A percentile compares a stretch with the other conserved stretches of the same genome.
phyloP scores from a whole-genome alignment of 352 stramenopile genomes.

The Phytopythium litorale region DNA sequence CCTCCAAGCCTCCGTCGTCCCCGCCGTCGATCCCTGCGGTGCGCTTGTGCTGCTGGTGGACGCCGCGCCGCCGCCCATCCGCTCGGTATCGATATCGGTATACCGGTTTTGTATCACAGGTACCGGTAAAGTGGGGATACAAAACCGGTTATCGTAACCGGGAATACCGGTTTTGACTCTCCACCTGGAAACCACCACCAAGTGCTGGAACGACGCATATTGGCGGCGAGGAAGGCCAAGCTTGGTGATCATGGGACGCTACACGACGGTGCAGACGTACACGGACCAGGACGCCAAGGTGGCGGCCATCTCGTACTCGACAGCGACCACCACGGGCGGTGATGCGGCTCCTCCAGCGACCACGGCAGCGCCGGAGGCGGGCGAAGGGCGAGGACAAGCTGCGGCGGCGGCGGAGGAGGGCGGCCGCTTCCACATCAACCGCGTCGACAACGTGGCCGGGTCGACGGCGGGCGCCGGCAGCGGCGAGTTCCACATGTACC shows the following conservation, averaged over 20 bases:
- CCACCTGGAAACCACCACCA: too few species aligned
- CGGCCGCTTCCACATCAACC: constrained; percentile 47
- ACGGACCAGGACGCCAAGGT: constrained; percentile 76
- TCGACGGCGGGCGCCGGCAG: constrained; percentile 92
- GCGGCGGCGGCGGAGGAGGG: constrained; percentile 5
- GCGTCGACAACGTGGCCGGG: constrained; percentile 94
- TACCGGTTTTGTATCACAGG: not conserved
- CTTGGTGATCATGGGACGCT: constrained; percentile 44
- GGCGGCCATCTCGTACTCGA: constrained; percentile 56
- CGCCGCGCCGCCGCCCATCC: not conserved
- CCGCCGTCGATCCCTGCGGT: too few species aligned
- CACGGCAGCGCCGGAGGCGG: not conserved
- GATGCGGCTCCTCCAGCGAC: not conserved
- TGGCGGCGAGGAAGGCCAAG: not conserved
- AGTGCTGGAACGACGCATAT: too few species aligned
- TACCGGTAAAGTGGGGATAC: too few species aligned
- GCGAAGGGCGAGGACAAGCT: not conserved
- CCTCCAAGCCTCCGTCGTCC: too few species aligned
- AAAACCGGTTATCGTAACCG: too few species aligned
- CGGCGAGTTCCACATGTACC: constrained; percentile 97
- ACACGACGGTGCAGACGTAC: constrained; percentile 84
- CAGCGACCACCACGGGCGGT: constrained; percentile 11
- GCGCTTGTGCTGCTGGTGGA: constrained; percentile 1
- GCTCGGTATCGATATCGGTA: not conserved
- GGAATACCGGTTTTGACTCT: too few species aligned